Conservation (phyloP, 2,329 filamentous ascomycete genomes). For the Cladosporium halotolerans region DNA sequence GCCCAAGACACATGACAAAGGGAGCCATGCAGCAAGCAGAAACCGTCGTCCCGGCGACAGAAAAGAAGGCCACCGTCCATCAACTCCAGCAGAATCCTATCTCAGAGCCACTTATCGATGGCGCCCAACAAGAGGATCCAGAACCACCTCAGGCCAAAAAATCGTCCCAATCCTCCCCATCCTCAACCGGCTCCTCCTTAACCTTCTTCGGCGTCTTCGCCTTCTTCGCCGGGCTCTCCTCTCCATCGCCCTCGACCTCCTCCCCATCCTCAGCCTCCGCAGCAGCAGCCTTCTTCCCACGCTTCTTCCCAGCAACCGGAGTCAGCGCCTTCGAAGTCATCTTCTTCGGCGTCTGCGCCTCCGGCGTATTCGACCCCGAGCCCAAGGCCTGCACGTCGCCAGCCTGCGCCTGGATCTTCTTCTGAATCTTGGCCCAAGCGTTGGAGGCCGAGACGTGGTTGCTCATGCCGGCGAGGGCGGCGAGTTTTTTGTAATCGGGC, state of each 20-base stretch:
- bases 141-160: neutral
- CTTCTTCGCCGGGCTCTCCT: constrained; percentile 9
- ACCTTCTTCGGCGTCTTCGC: constrained; percentile 3
- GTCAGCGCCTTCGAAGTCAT: constrained; percentile 17
- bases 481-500: constrained; percentile 25
- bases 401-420: constrained; percentile 24
- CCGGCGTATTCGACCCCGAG: constrained; percentile 8
- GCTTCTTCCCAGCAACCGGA: constrained; percentile 5
- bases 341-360: constrained; percentile 13
- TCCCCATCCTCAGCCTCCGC: neutral
- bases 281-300: neutral
- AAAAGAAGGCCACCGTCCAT: too few species aligned
- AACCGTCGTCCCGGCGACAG: too few species aligned
- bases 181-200: constrained; percentile 5
- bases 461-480: constrained; percentile 17
- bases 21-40: too few species aligned
- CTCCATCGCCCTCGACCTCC: neutral
- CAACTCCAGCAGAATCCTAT: too few species aligned
- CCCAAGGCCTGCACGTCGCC: neutral
- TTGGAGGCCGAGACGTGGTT: constrained; percentile 26
- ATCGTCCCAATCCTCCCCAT: neutral
- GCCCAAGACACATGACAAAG: too few species aligned
- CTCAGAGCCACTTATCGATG: too few species aligned
- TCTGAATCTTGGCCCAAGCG: constrained; percentile 29
- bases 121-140: too few species aligned